A percentile compares a stretch with the other conserved stretches of the same genome.
Conservation (phyloP, 2,329 filamentous ascomycete genomes). For the Colletotrichum karsti region DNA sequence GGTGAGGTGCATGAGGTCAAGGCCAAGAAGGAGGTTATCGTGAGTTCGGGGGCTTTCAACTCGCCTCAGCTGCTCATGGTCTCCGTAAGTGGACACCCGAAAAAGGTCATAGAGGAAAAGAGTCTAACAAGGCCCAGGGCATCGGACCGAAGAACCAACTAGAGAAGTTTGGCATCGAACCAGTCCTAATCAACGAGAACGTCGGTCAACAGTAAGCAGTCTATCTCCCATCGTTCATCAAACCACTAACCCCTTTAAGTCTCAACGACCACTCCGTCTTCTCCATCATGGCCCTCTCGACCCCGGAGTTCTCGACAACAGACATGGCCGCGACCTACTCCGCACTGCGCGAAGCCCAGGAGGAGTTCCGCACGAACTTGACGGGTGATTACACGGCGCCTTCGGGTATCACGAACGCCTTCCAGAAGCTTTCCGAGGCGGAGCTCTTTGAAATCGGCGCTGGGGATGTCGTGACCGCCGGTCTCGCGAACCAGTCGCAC, state of each 20-base stretch:
- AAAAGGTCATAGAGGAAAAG: background rate
- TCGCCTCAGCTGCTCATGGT: slow-evolving; percentile 31
- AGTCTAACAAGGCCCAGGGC: slow-evolving; percentile 28
- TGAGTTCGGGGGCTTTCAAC: slow-evolving; percentile 27
- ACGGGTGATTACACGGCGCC: slow-evolving; percentile 34
- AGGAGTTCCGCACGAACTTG: slow-evolving; percentile 33
- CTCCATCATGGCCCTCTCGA: slow-evolving; percentile 36
- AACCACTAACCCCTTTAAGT: slow-evolving; percentile 16
- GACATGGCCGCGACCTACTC: slow-evolving; percentile 32
- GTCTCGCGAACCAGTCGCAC: slow-evolving; percentile 35
- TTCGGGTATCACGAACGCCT: slow-evolving; percentile 35
- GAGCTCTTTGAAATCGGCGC: slow-evolving; percentile 33
- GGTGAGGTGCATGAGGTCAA: slow-evolving; percentile 29
- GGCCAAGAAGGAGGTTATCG: slow-evolving; percentile 27
- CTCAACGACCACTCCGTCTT: slow-evolving; percentile 38
- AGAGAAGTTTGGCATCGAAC: slow-evolving; percentile 32
- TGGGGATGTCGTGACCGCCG: slow-evolving; percentile 28
- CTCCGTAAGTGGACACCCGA: slow-evolving; percentile 9
- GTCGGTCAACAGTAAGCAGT: slow-evolving; percentile 35
- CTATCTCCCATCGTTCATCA: background rate
- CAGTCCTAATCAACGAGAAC: slow-evolving; percentile 34
- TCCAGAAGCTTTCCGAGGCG: slow-evolving; percentile 32
- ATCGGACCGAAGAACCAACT: slow-evolving; percentile 30
- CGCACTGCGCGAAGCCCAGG: slow-evolving; percentile 30
- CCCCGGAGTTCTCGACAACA: slow-evolving; percentile 34